Conservation (phyloP, 192 early-diverging fungal species). For the Endogone sp. region DNA sequence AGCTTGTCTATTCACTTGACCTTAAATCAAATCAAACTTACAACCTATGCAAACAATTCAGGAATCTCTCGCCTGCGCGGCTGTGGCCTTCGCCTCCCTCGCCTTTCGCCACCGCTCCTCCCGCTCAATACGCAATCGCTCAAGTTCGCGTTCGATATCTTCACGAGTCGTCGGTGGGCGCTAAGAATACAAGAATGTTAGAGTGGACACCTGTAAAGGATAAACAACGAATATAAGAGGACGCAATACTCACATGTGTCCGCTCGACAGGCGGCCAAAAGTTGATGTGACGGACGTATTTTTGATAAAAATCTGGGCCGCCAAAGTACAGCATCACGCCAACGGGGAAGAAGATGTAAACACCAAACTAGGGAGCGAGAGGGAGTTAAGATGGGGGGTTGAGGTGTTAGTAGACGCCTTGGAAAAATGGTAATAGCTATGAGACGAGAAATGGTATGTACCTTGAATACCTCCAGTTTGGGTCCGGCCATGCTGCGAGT, state of each 20-base stretch:
- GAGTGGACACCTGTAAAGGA: no score
- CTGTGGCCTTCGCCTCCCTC: neutral
- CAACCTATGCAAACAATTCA: no score
- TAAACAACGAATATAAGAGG: neutral
- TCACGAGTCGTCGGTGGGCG: constrained; percentile 34
- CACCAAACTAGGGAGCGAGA: constrained; percentile 35
- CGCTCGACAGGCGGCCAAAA: constrained; percentile 35
- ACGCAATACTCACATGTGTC: constrained; percentile 23
- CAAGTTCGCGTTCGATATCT: constrained; percentile 29
- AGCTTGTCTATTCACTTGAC: no score
- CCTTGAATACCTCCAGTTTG: constrained; percentile 39
- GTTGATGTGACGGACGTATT: constrained; percentile 36
- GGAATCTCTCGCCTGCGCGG: no score
- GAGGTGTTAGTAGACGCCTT: neutral
- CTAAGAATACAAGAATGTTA: constrained; percentile 9
- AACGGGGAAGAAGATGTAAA: constrained; percentile 49
- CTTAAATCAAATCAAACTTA: no score
- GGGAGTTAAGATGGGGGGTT: neutral
- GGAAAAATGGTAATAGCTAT: neutral
- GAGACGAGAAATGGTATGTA: constrained; percentile 6
- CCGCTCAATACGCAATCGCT: constrained; percentile 31
- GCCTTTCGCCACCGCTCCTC: constrained; percentile 29
- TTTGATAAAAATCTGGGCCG: constrained; percentile 42
- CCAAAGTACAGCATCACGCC: constrained; percentile 47
- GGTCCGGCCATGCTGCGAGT: constrained; percentile 31